Base-by-base conservation (phyloP, 352 stramenopile species). In the Aphanomyces cochlioides region DNA sequence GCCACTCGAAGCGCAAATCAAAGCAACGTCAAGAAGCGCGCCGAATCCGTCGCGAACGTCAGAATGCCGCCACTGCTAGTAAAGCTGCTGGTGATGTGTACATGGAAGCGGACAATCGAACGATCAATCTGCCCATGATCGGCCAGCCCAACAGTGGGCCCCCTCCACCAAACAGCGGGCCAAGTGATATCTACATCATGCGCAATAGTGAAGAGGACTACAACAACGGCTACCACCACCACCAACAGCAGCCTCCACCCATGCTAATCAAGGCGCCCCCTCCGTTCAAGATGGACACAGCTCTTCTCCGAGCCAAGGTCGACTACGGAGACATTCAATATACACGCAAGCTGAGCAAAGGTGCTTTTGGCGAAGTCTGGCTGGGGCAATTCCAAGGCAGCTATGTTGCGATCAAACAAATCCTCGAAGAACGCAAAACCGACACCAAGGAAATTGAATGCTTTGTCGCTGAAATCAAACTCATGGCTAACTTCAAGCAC, bases 281-380 rank as follows among this genome's bases (percentile, higher is more conserved):
- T 61, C 37, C 48, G 58, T 86, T 94, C 66, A 84, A 92, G 75
- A 66, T 75, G 6, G 82, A 91, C 60, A 67, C 80, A 53, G 77
- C 76, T 47, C 80, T 93, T 5, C 71, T 77, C 7, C 56, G 71
- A 0, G 75, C 77, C 48, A 79, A 80, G 39, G 90, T 94, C 47
- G 73, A 86, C 43, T 90, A 92, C 75, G 79, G 76, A 8, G 83
- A 81, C 39, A 73, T 94, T 50, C 91, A 90, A 66, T 94, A 93
- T 68, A 92, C 85, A 53, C 85, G 87, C n/a, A 80, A 93, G 41
- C 72, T 94, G 69, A 88, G 81, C 34, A 93, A 90, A 63, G 87
- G 87, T n/a, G 87, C 87, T n/a, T 94, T 92, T 47, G 87, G 87
- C 4, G 87, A 94, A 50, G 87, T 94, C 58, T 94, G 87, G 87